Conservation (phyloP, 306 rosid genomes). For the Casuarina equisetifolia region DNA sequence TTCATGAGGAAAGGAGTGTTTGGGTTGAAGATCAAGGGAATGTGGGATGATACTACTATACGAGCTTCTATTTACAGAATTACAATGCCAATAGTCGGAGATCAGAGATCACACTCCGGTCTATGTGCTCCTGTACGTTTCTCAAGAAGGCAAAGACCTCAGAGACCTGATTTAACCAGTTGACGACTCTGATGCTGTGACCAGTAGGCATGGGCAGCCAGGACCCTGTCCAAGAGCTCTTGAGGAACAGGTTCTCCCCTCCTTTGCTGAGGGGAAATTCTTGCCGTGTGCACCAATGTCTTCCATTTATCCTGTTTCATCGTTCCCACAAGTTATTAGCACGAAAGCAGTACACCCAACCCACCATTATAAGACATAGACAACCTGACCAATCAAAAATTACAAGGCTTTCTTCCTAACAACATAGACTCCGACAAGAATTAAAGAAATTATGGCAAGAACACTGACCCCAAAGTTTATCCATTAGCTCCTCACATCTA, state of each 20-base stretch:
- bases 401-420: not conserved
- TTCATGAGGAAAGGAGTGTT: conserved; percentile 30
- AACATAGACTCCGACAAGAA: not conserved
- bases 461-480: not conserved
- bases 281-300: conserved; percentile 80
- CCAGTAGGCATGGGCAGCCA: conserved; percentile 75
- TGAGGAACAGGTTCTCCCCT: conserved; percentile 87
- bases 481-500: not conserved
- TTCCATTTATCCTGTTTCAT: conserved; percentile 77
- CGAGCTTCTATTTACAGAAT: conserved; percentile 19
- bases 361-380: too few relatives aligned
- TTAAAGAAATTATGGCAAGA: conserved; percentile 1
- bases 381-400: not conserved
- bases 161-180: conserved; percentile 36
- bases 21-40: conserved; percentile 29
- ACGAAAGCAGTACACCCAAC: not conserved
- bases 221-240: conserved; percentile 73
- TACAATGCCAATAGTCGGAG: too few relatives aligned
- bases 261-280: conserved; percentile 75
- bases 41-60: conserved; percentile 18
- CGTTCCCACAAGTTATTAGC: conserved; percentile 4
- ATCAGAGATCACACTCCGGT: too few relatives aligned
- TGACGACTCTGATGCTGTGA: conserved; percentile 61
- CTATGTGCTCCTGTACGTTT: conserved; percentile 25
- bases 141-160: conserved; percentile 24